Base-by-base conservation (phyloP, 2,329 filamentous ascomycete genomes). In the Xylaria sp. region DNA sequence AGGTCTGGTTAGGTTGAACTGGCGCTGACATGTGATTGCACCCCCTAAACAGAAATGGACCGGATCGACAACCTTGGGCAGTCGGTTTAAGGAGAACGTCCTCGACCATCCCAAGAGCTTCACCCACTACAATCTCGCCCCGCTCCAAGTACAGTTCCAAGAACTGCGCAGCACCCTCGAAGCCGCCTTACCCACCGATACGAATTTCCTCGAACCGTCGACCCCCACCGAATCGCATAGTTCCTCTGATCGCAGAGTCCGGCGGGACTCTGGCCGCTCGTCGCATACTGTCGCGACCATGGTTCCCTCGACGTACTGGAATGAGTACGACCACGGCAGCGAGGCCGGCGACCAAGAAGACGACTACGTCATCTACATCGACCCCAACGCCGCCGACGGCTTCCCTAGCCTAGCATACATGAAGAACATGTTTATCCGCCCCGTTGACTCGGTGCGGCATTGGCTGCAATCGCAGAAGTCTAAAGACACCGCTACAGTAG, bases 321-420 rank as follows among this genome's bases (percentile, higher is more conserved):
- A 93, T 79, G 93, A 97, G 79, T 96, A 95, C 79, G 93, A 97
- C 73, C 83, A 94, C 77, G 92, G 92, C 9, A 94, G 93, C 77
- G 92, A 94, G 64, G 82, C 81, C 2, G 87, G 85, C 10, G 89
- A 86, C 2, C 81, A 85, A 15, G 85, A 89, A 50, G 87, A 89
- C 52, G 86, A 88, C 44, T 96, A 94, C 78, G 86, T 89, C 54
- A 90, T 96, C 73, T 94, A 93, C 75, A 84, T 95, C 68, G 87
- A 94, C 76, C 92, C 92, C 0, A 86, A 93, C 73, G 87, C 87
- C 1, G 83, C 86, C 10, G 76, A 81, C 20, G 82, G 82, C 41
- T 91, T 92, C 64, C 89, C 91, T 0, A 90, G 92, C 15, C 81
- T 93, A 44, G 84, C 86, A 31, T 86, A 88, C 46, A 80, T 94